These are phyloP conservation scores for Canna indica DNA, from an alignment of 176 grass and related monocot species.

Conservation along the genomic window DNA sequence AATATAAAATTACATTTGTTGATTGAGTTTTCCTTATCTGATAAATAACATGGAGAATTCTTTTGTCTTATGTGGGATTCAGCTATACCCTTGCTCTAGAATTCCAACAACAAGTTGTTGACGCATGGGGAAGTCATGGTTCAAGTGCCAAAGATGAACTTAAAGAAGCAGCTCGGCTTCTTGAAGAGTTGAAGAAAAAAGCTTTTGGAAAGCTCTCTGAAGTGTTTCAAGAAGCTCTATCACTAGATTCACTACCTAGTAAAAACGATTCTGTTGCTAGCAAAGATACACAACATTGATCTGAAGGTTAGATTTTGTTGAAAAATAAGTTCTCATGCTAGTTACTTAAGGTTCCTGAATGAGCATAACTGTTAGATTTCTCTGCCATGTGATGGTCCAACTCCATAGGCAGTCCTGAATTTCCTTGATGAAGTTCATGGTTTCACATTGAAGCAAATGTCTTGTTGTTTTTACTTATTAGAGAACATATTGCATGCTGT, in stretches of 20 bases:
- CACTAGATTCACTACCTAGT: neutral
- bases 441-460: too few relatives aligned
- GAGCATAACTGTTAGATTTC: too few relatives aligned
- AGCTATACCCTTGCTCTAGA: slow-evolving; percentile 70
- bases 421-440: too few relatives aligned
- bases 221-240: slow-evolving; percentile 22
- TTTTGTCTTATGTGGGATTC: slow-evolving; percentile 24
- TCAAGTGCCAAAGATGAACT: slow-evolving; percentile 50
- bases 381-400: too few relatives aligned
- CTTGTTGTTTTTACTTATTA: too few relatives aligned
- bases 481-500: too few relatives aligned
- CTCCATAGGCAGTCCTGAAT: too few relatives aligned
- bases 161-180: slow-evolving; percentile 53
- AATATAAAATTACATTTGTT: too few relatives aligned
- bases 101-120: slow-evolving; percentile 62
- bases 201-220: slow-evolving; percentile 26
- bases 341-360: neutral
- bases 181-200: slow-evolving; percentile 59
- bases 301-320: neutral
- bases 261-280: neutral
- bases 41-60: neutral
- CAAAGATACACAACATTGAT: slow-evolving; percentile 2
- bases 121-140: slow-evolving; percentile 79
- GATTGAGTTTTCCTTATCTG: neutral
- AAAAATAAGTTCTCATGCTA: neutral